Evolutionary conservation across 306 rosid species (phyloP), one percentile per base, ranked within the genome.

Genomic region (Rosa lucieae): DNA sequence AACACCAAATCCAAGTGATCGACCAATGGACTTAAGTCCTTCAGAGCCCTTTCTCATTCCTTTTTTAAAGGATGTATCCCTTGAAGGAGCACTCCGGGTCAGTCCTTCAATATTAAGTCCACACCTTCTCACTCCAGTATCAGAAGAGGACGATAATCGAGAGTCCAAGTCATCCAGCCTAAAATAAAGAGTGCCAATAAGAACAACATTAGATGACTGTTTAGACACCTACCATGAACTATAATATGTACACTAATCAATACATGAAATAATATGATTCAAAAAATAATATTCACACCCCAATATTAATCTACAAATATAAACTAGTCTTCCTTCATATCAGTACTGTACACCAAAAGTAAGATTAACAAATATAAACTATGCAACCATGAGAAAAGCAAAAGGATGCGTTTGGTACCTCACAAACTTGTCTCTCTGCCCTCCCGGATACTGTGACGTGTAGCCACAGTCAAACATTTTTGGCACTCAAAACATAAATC

Each of bases 41-140:
- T 90, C 98, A 10, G 99, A 95, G 23, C 99, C 97, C 86, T 87
- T 92, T 83, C 61, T 89, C 99, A 95, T 90, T 79, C 97, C 97
- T 85, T 81, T 92, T 82, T 91, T 93, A 63, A 95, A 93, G 66
- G 99, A 95, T 74, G 89, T 80, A 83, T 89, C 85, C 82, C 87
- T 91, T 51, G 82, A 87, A 81, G 80, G 90, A 49, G 82, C 92
- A 78, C 84, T 75, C 75, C 88, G 88, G 75, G 78, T 83, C 81
- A 91, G 85, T 86, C 91, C 90, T 58, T 89, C 97, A 56, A 88
- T 86, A 78, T 80, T 81, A 84, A 91, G 91, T 70, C 91, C 97
- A 85, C 96, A 89, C 26, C 79, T 88, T 77, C 84, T 84, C 80
- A 79, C 86, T 75, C 96, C 91, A 77, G 81, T 74, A 85, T 87